Base-by-base conservation (phyloP, 2,329 filamentous ascomycete species). In the Nemania diffusa region DNA sequence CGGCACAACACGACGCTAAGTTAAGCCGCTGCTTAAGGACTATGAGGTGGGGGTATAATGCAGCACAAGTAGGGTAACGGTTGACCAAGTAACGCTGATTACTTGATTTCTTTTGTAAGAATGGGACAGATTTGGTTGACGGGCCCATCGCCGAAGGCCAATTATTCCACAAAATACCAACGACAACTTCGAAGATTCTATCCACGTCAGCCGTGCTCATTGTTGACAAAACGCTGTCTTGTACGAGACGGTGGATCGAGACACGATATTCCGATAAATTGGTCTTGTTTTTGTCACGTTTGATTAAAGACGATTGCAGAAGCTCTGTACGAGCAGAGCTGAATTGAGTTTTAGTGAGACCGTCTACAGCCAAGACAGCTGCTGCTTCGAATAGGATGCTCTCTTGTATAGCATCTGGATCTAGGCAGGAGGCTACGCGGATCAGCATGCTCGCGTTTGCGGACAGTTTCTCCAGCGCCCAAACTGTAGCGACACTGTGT, bases 401-500 rank as follows among this genome's bases (percentile, higher is more conserved):
- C 17, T 58, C 37, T 48, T 46, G 24, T 3, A 58, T 48, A 4
- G 24, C 34, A 27, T 58, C 55, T 20, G 37, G 37, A 34, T 58
- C 55, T 22, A 58, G 5, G 1, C 48, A 59, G 17, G 62, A 60
- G 2, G 48, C 40, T 8, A 57, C 6, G 26, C 24, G 26, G 3
- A 61, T 22, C 17, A 65, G 17, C 11, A 13, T 5, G 5, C 37
- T 51, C 4, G 62, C 62, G n/a, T 37, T 32, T 17, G n/a, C 3
- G 2, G 29, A 32, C 8, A 60, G 46, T 26, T 60, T 64, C 46
- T 60, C 62, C 11, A 64, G 15, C 20, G 62, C 53, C 62, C 55
- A 64, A 8, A 59, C 62, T 9, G 62, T 64, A 8, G 55, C 29
- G 15, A 64, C 29, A 11, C 24, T 51, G 24, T 59, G 32, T 1